Conservation (phyloP, 2,329 filamentous ascomycete genomes). For the Exophiala oligosperma region DNA sequence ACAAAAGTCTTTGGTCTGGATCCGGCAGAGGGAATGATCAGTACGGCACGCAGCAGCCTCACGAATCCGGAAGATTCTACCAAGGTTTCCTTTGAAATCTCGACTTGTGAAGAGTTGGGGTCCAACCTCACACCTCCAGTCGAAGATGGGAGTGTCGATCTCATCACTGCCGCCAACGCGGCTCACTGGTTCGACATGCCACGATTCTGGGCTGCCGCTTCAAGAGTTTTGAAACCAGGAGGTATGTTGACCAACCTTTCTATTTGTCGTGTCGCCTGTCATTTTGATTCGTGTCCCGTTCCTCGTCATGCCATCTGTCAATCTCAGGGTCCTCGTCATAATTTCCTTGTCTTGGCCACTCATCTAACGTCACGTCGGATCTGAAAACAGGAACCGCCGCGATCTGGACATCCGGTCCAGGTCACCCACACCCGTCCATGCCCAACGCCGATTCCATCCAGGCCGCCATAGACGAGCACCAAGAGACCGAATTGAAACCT, state of each 20-base stretch:
- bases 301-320: not conserved
- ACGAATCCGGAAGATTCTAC: constrained; percentile 26
- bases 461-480: constrained; percentile 39
- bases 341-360: not conserved
- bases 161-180: constrained; percentile 51
- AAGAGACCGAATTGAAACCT: constrained; percentile 41
- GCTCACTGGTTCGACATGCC: constrained; percentile 61
- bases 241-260: not conserved
- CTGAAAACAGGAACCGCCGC: constrained; percentile 48
- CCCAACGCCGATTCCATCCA: constrained; percentile 47
- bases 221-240: constrained; percentile 48
- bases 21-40: constrained; percentile 55
- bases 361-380: no score
- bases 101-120: constrained; percentile 47
- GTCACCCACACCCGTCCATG: constrained; percentile 33
- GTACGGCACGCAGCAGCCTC: constrained; percentile 41
- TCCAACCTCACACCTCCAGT: constrained; percentile 32
- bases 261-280: no score
- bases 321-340: not conserved
- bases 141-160: constrained; percentile 42
- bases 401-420: constrained; percentile 44
- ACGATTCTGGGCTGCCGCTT: constrained; percentile 50
- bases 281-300: no score
- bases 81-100: constrained; percentile 44
- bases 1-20: constrained; percentile 51